Evolutionary conservation across 352 stramenopile genomes (phyloP).

Genomic region (Phytophthora chlamydospora): DNA sequence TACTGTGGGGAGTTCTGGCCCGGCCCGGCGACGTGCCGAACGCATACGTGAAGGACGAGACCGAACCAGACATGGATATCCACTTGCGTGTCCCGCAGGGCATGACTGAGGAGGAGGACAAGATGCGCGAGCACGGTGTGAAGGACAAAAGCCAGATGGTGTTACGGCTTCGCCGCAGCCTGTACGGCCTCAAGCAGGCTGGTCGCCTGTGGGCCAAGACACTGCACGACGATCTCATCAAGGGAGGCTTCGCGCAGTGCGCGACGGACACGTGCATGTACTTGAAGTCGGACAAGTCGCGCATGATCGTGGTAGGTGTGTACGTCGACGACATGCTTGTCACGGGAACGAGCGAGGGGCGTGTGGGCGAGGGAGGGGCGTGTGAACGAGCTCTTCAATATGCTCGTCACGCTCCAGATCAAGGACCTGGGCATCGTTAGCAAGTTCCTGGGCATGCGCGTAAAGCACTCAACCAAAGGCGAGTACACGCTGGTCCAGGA

Average conservation of each 20-base stretch:
- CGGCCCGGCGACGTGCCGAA: conserved; percentile 40
- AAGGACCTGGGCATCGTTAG: conserved; percentile 34
- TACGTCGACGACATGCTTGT: conserved; percentile 44
- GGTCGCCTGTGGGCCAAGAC: conserved; percentile 37
- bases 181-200: conserved; percentile 44
- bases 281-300: conserved; percentile 1
- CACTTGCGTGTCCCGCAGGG: conserved; percentile 28
- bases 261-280: conserved; percentile 37
- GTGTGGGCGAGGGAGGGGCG: not conserved
- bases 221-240: conserved; percentile 27
- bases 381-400: not conserved
- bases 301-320: conserved; percentile 21
- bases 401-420: conserved; percentile 13
- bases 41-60: conserved; percentile 37
- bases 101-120: conserved; percentile 22
- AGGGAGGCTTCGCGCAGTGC: conserved; percentile 17
- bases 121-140: conserved; percentile 11
- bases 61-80: conserved; percentile 30
- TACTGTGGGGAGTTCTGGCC: conserved; percentile 26
- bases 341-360: conserved; percentile 5
- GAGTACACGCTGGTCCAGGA: conserved; percentile 29
- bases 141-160: conserved; percentile 10
- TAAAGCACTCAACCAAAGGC: conserved; percentile 12
- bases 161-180: conserved; percentile 23
- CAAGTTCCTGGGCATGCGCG: conserved; percentile 38